Evolutionary conservation across 1,284 basidiomycete genomes (phyloP), one percentile per base, ranked within the genome.

Genomic region (Pulveroboletus sp.): DNA sequence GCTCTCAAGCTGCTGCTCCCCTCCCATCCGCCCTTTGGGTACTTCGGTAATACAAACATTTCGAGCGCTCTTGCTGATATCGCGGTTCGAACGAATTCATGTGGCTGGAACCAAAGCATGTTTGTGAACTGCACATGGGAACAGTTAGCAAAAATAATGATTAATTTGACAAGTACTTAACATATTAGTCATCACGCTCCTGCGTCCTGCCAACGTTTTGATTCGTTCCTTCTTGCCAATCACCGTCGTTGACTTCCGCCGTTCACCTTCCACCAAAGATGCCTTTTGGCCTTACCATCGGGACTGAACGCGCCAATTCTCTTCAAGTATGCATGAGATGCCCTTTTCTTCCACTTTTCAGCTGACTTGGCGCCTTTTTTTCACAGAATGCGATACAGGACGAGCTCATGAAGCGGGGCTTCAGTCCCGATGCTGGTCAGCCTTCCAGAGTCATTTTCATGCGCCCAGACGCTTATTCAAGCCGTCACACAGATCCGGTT

Each of bases 251-350:
- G 20, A 59, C 67, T 51, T 52, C 56, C 24, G 48, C 42, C 49
- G 53, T 57, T 61, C 49, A 49, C 53, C 54, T 59, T 61, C 58
- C 29, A 52, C 48, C 29, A 51, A 77, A 62, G 31, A 90, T 90
- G 89, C 76, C 84, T 31, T 90, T 88, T 67, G 87, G 87, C 70
- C 80, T 92, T 49, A 85, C 82, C 49, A 91, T 92, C 72, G 86
- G 86, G 57, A 91, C 89, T 61, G 89, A 91, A 62, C 84, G 87
- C 60, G 87, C 89, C n/a, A 76, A 76, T 45, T 75, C 81, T 45
- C 80, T 92, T 22, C 88, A 91, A 75, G 89, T 89, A 66, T 43
- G 78, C 70, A 35, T 28, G 17, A n/a, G 18, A 24, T n/a, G 2
- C 26, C 15, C 2, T 38, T 49, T 28, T 26, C 52, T 44, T 25